Conservation (phyloP, 2,329 filamentous ascomycete species). For the Teratosphaeriaceae sp. region DNA sequence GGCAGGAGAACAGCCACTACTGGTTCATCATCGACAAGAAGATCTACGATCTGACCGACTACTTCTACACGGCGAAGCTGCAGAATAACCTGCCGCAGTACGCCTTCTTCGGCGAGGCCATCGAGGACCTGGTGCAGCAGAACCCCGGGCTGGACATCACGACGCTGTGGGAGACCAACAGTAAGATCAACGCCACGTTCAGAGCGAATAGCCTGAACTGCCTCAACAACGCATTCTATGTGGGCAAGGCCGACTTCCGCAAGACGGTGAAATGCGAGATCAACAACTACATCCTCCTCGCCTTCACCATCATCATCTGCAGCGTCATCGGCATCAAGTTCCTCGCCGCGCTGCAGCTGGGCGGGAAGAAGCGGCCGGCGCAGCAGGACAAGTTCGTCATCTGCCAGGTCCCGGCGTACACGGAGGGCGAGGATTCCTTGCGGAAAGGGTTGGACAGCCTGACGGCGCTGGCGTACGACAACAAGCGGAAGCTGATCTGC, state of each 20-base stretch:
- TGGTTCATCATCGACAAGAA: constrained; percentile 74
- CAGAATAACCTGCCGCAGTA: constrained; percentile 50
- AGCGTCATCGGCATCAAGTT: constrained; percentile 81
- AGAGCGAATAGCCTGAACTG: constrained; percentile 71
- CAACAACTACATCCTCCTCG: constrained; percentile 85
- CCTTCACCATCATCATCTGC: constrained; percentile 79
- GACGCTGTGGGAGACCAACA: constrained; percentile 50
- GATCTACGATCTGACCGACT: constrained; percentile 87
- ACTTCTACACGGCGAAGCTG: constrained; percentile 69
- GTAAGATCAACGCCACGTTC: constrained; percentile 42
- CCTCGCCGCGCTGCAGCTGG: constrained; percentile 84
- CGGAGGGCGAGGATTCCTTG: constrained; percentile 92
- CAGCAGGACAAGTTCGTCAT: constrained; percentile 99
- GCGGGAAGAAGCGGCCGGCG: constrained; percentile 79
- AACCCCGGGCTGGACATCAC: constrained; percentile 79
- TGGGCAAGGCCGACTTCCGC: constrained; percentile 81
- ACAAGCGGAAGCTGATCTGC: constrained; percentile 94
- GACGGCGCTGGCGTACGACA: constrained; percentile 92
- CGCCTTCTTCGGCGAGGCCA: constrained; percentile 62
- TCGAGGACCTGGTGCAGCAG: constrained; percentile 62
- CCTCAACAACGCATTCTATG: constrained; percentile 74
- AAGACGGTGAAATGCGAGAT: constrained; percentile 67
- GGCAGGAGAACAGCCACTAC: constrained; percentile 57
- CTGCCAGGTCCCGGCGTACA: constrained; percentile 95
- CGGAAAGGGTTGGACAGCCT: constrained; percentile 90